Percentiles rank a stretch among this genome's conserved stretches.
Evolutionary conservation across 768 basidiomycete genomes (phyloP).

Genomic region (Russula lepida): DNA sequence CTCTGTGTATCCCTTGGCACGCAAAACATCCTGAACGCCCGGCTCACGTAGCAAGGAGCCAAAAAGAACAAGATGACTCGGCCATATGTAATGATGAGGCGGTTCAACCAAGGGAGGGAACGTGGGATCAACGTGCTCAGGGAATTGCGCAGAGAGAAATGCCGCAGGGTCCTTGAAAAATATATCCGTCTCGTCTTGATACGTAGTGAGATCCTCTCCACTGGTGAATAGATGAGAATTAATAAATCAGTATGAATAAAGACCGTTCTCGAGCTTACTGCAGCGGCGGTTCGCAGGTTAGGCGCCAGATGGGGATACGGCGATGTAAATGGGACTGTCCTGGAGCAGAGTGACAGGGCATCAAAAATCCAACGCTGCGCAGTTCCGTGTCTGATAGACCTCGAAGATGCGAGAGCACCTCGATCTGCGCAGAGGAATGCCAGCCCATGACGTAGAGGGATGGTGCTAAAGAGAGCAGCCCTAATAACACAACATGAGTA

Average conservation of each 20-base stretch:
- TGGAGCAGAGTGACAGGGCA: slow-evolving; percentile 97
- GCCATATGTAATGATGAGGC: slow-evolving; percentile 68
- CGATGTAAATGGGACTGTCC: slow-evolving; percentile 84
- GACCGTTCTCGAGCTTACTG: slow-evolving; percentile 36
- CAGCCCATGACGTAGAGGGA: slow-evolving; percentile 63
- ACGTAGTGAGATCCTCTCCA: slow-evolving; percentile 44
- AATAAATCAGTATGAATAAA: slow-evolving; percentile 5
- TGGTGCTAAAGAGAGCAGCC: slow-evolving; percentile 45
- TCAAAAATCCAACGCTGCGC: slow-evolving; percentile 63
- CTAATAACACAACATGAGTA: slow-evolving; percentile 29
- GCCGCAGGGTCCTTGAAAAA: slow-evolving; percentile 66
- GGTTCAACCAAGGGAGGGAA: slow-evolving; percentile 52
- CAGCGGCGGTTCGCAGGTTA: slow-evolving; percentile 91
- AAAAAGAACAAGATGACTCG: slow-evolving; percentile 75
- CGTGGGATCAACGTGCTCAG: slow-evolving; percentile 44
- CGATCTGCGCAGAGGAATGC: slow-evolving; percentile 75
- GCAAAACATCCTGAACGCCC: slow-evolving; percentile 41
- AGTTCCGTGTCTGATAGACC: slow-evolving; percentile 43
- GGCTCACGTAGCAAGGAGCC: slow-evolving; percentile 57
- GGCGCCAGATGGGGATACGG: slow-evolving; percentile 64
- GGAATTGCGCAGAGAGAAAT: slow-evolving; percentile 66
- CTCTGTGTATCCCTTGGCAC: slow-evolving; percentile 51
- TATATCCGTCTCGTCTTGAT: slow-evolving; percentile 72
- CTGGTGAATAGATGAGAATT: slow-evolving; percentile 25
- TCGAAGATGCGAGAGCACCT: slow-evolving; percentile 62